Evolutionary conservation across 306 rosid species (phyloP), one percentile per base, ranked within the genome.

Genomic region (Prunus armeniaca): DNA sequence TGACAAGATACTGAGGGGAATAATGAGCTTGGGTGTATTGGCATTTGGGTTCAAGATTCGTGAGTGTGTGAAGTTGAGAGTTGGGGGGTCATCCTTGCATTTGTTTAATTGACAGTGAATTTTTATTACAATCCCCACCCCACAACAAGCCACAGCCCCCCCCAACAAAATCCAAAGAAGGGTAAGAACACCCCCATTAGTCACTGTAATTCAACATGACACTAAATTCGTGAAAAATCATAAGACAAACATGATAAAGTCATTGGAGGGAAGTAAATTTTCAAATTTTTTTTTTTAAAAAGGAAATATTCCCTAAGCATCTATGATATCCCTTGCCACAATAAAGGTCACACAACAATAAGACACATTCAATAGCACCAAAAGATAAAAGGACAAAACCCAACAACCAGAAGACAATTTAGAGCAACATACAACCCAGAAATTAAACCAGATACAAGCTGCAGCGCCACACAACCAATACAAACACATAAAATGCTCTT

Each of bases 141-240:
- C 4, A 10, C 41, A 24, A 24, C 8, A 6, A n/a, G 18, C 32
- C 32, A 5, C 55, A 17, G 4, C 1, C 25, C 3, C 11, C 30
- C 64, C 32, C 32, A 34, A 34, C 9, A 34, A 58, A 58, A 22
- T 27, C 41, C 66, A 19, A 54, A 65, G 24, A 75, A 38, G 71
- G 71, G 55, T 51, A 75, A 50, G 71, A 65, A 75, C 79, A 51
- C 38, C 46, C 68, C 57, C 72, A 50, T 15, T 14, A 75, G 66
- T 76, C 73, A 65, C 52, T 18, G 0, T 9, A 63, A 65, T 51
- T 75, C 41, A 75, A 27, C 56, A 22, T 13, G 24, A 34, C 68
- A 32, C 7, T 3, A 64, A 64, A 30, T 32, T 64, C 24, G 19
- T 62, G 24, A 64, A 27, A 15, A 61, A 28, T 28, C 38, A 27